Evolutionary conservation across 148 eudicot species (phyloP).

Genomic region (Rhododendron mucronatum): DNA sequence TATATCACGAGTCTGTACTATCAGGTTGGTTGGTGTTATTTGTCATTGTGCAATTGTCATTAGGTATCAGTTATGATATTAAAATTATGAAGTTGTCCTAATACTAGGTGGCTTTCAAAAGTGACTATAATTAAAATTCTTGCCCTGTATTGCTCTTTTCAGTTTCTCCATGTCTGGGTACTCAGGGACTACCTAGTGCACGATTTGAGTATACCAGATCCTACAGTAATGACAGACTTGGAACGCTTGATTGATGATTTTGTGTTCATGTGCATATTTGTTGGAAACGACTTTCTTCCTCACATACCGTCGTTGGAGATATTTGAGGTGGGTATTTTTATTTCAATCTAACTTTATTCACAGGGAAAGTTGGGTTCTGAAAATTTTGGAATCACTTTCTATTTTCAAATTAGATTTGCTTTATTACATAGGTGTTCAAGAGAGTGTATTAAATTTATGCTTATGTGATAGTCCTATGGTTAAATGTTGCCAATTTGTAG

Average conservation of each 20-base stretch:
- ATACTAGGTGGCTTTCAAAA: not conserved
- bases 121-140: not conserved
- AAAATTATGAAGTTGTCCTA: not conserved
- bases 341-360: not conserved
- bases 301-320: constrained; percentile 39
- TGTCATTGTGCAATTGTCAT: not conserved
- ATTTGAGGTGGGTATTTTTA: constrained; percentile 24
- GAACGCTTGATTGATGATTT: constrained; percentile 39
- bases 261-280: constrained; percentile 40
- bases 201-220: constrained; percentile 25
- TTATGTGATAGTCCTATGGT: not conserved
- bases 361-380: not conserved
- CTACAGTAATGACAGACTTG: constrained; percentile 10
- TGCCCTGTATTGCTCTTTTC: constrained; percentile 10
- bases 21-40: constrained; percentile 14
- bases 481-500: constrained; percentile 9
- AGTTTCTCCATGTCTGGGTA: constrained; percentile 38
- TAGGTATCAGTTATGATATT: not conserved
- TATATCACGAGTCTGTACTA: constrained; percentile 10
- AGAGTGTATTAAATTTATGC: not conserved
- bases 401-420: not conserved
- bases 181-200: constrained; percentile 32
- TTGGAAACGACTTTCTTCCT: constrained; percentile 43
- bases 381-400: not conserved
- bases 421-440: not conserved